Evolutionary conservation across 768 basidiomycete genomes (phyloP), one percentile per base, ranked within the genome.

Genomic region (Hygrophorus russula): DNA sequence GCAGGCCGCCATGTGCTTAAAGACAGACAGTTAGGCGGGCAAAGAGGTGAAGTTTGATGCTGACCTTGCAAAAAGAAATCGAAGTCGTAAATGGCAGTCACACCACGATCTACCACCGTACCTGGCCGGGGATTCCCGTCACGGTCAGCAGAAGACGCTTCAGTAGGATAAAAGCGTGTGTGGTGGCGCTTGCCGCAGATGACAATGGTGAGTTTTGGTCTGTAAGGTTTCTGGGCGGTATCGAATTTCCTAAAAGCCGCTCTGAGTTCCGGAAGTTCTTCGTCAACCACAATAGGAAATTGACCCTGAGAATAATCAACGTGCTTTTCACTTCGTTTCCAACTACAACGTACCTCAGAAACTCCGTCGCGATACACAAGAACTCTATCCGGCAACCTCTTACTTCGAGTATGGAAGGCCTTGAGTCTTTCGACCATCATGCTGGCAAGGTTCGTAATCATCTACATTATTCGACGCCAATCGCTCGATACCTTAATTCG

Each of bases 331-430:
- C 27, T 9, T 44, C 27, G 18, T 29, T 36, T 19, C 4, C 20
- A 11, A 36, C 14, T 7, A 29, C 38, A 10, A 13, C 61, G 29
- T 40, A 81, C 84, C 63, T 88, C 85, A 2, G 84, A 86, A 20
- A 89, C 84, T 39, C 87, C 87, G 55, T 89, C 87, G 14, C 88
- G 76, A 53, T 80, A 91, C 0, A 91, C 71, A 10, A 82, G 56
- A 35, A 91, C 66, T 2, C 84, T 73, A 4, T 73, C 61, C 0
- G 88, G 88, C 0, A 89, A 65, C 56, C 67, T 24, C 0, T 55
- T 67, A 49, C 69, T 82, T 49, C 54, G 68, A 29, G 45, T 44
- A 43, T 63, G 53, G 61, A 75, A 90, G 10, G 68, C 53, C 17
- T 61, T 57, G 38, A 90, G 59, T 4, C 88, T 72, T 46, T 85